Evolutionary conservation across 768 basidiomycete species (phyloP).

Genomic region (Lenzites betulinus): DNA sequence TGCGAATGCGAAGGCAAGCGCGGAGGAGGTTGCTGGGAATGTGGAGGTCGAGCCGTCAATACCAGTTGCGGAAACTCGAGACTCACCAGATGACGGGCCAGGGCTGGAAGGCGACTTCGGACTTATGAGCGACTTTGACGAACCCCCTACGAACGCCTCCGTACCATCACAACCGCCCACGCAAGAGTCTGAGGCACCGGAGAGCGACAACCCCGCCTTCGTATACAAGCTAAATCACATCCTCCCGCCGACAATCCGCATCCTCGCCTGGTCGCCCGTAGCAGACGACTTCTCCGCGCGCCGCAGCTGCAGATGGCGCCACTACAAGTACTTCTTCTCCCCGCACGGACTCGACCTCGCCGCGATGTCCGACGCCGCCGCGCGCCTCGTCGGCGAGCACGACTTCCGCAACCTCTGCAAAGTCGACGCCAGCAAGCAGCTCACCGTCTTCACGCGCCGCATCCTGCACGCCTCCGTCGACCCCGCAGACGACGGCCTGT

Average conservation of each 20-base stretch:
- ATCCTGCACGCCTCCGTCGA: conserved; percentile 69
- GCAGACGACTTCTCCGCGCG: conserved; percentile 79
- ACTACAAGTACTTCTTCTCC: conserved; percentile 98
- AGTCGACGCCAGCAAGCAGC: conserved; percentile 88
- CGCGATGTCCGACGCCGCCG: conserved; percentile 76
- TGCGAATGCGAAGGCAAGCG: conserved; percentile 31
- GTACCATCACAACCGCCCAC: conserved; percentile 11
- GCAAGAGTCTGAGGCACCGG: background rate
- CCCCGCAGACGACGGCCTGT: conserved; percentile 41
- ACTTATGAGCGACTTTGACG: conserved; percentile 37
- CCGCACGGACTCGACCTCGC: conserved; percentile 63
- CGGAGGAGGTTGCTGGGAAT: conserved; percentile 19
- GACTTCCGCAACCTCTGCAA: conserved; percentile 97
- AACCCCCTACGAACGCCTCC: conserved; percentile 28
- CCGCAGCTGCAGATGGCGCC: conserved; percentile 81
- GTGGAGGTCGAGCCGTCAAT: background rate
- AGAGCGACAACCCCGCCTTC: conserved; percentile 66
- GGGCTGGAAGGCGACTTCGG: conserved; percentile 43
- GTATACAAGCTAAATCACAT: conserved; percentile 80
- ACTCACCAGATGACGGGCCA: conserved; percentile 20
- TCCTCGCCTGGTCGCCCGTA: conserved; percentile 95
- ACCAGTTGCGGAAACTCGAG: background rate
- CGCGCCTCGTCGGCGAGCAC: conserved; percentile 79
- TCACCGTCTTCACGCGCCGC: conserved; percentile 71
- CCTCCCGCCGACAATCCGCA: conserved; percentile 85